These are phyloP conservation scores for Globisporangium polare DNA, from an alignment of 352 stramenopile genomes.

Conservation along the genomic window DNA sequence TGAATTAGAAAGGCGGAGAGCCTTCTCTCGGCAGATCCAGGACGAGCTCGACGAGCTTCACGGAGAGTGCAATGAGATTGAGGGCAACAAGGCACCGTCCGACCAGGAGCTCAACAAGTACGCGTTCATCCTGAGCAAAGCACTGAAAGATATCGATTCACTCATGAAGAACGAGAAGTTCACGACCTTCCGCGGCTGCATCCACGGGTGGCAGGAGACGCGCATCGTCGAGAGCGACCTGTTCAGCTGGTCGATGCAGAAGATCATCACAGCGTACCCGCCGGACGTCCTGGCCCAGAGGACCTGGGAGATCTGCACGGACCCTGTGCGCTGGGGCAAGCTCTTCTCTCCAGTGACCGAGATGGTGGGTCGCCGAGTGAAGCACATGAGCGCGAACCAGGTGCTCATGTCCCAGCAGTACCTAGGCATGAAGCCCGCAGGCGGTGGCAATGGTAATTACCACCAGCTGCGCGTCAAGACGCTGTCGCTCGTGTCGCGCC, in stretches of 20 bases:
- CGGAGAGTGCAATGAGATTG: not conserved
- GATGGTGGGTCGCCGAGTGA: not conserved
- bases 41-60: not conserved
- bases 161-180: not conserved
- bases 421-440: not conserved
- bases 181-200: not conserved
- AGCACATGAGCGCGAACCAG: not conserved
- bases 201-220: not conserved
- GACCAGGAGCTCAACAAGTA: not conserved
- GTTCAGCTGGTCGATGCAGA: constrained; percentile 12
- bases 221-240: not conserved
- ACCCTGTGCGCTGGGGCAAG: not conserved
- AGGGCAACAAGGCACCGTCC: not conserved
- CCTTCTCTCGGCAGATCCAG: not conserved
- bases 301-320: constrained; percentile 9
- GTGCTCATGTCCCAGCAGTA: not conserved
- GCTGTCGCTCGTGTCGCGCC: constrained; percentile 5
- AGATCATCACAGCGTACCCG: not conserved
- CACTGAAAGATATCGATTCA: not conserved
- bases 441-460: not conserved
- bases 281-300: not conserved
- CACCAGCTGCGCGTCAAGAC: not conserved
- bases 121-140: not conserved
- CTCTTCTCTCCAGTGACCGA: not conserved
- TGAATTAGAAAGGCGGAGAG: not conserved